Percentiles rank a stretch among this genome's conserved stretches.
These are phyloP conservation scores for Torrubiella hemipterigena DNA, from an alignment of 2,329 filamentous ascomycete genomes.

Conservation along the genomic window DNA sequence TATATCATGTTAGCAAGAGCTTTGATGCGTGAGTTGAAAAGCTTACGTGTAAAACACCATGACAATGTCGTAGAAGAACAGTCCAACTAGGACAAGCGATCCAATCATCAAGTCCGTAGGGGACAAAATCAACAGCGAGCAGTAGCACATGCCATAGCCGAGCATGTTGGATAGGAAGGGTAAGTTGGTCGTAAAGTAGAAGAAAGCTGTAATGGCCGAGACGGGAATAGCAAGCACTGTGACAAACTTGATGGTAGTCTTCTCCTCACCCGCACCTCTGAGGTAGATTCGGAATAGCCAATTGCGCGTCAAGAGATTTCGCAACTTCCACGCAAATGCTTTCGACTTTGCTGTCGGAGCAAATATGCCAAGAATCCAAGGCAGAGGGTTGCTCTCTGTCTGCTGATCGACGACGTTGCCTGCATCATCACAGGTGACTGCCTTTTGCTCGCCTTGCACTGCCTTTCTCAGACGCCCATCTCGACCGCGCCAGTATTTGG, in stretches of 20 bases:
- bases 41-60: constrained; percentile 76
- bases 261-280: constrained; percentile 35
- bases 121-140: constrained; percentile 70
- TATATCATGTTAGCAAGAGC: constrained; percentile 19
- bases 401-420: constrained; percentile 16
- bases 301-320: constrained; percentile 35
- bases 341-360: constrained; percentile 13
- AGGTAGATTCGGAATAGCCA: constrained; percentile 40
- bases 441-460: constrained; percentile 26
- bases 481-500: constrained; percentile 48
- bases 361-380: constrained; percentile 20
- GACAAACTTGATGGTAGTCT: constrained; percentile 41
- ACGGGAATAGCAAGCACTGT: constrained; percentile 43
- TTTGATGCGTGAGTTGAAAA: neutral
- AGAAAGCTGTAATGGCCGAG: constrained; percentile 40
- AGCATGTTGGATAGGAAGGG: constrained; percentile 66
- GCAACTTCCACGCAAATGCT: constrained; percentile 32
- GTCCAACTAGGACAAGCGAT: constrained; percentile 59
- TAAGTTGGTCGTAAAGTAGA: constrained; percentile 55
- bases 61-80: constrained; percentile 93
- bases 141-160: constrained; percentile 79
- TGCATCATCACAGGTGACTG: constrained; percentile 22
- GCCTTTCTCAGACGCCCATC: constrained; percentile 31
- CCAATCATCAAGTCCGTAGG: constrained; percentile 81
- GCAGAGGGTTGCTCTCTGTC: constrained; percentile 17